phyloP scores from a whole-genome alignment of 2,329 filamentous ascomycete species.

The Exophiala phaeomuriformis region DNA sequence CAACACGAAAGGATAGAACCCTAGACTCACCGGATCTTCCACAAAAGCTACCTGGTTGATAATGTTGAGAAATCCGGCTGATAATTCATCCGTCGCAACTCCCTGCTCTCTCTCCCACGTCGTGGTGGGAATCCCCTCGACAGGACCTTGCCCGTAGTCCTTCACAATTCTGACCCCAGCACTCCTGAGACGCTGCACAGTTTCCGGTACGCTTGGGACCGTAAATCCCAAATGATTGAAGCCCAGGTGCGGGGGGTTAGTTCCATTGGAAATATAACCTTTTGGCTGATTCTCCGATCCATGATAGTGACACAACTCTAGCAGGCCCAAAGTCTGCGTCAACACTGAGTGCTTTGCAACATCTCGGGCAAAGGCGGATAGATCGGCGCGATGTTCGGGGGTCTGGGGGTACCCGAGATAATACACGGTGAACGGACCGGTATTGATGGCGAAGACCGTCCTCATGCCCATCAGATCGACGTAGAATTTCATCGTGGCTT shows the following conservation, averaged over 20 bases:
- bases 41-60: conserved; percentile 34
- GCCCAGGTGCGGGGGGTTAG: conserved; percentile 31
- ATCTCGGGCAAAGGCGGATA: conserved; percentile 27
- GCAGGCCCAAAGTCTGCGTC: conserved; percentile 30
- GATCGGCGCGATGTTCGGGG: conserved; percentile 25
- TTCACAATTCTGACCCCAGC: conserved; percentile 32
- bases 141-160: conserved; percentile 29
- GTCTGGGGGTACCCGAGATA: conserved; percentile 34
- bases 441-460: conserved; percentile 34
- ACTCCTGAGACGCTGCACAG: conserved; percentile 29
- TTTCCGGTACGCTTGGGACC: conserved; percentile 31
- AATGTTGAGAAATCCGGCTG: conserved; percentile 30
- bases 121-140: conserved; percentile 15
- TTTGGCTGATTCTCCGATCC: conserved; percentile 28
- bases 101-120: conserved; percentile 16
- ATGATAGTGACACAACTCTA: conserved; percentile 35
- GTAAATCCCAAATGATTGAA: conserved; percentile 36
- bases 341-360: conserved; percentile 17
- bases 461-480: conserved; percentile 36
- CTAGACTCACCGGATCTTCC: conserved; percentile 32
- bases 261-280: conserved; percentile 27
- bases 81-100: conserved; percentile 22
- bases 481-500: conserved; percentile 33
- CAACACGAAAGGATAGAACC: background rate
- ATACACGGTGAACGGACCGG: conserved; percentile 35